Base-by-base conservation (phyloP, 805 yeast species). In the Metschnikowia drakensbergensis region DNA sequence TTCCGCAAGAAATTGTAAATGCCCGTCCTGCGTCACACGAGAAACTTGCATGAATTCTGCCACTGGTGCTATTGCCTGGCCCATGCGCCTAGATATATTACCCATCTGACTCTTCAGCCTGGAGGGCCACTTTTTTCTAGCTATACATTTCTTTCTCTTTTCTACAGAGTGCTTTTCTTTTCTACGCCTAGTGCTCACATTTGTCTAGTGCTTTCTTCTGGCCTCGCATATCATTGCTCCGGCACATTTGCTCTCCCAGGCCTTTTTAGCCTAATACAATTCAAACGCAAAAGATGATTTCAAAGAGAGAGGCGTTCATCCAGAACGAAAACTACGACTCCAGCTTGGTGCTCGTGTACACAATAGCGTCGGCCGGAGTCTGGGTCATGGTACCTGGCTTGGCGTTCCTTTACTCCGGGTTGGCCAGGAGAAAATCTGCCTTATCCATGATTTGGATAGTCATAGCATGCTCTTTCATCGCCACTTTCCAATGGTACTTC, bases 351-450 rank as follows among this genome's bases (percentile, higher is more conserved):
- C 47, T 57, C 3, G 54, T 83, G 55, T 75, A 85, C 54, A 69
- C 84, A 11, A 59, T 82, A 6, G 85, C 86, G 32, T 74, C 87
- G 1, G 80, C 87, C 25, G 63, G 88, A 60, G 96, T 91, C 45
- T 80, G 92, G 71, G 74, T 91, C 58, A 92, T 92, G 98, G 81
- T 92, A 27, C 97, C 97, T 17, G 98, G 97, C 13, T 80, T 92
- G 59, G 97, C 95, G 3, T 88, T 91, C 62, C 74, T 92, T 35
- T 92, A 92, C 66, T 84, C 96, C 8, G 99, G 98, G 11, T 74
- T 91, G 52, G 92, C 96, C 9, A 74, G 97, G 62, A 73, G 97
- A 60, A 90, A 90, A 65, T 82, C 89, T n/a, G 96, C 97, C 0
- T 72, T 90, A 40, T 84, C 92, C 13, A 79, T 88, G 79, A 82